phyloP scores from a whole-genome alignment of 108 stramenopile genomes.

The Discostella stelligeroides region DNA sequence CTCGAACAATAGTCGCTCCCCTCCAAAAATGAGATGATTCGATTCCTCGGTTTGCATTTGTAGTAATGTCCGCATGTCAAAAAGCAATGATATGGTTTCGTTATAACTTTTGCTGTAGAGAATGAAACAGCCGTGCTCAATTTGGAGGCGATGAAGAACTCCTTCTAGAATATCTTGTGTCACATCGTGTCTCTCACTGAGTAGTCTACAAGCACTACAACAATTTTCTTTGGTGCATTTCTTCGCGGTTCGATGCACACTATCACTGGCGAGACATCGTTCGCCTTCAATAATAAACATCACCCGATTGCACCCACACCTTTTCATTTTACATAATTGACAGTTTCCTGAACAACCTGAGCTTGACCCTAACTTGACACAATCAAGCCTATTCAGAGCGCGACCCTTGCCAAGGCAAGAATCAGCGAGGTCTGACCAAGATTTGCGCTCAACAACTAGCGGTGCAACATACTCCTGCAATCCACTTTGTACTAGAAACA shows the following conservation, averaged over 20 bases:
- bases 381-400: constrained; percentile 50
- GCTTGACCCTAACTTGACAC: constrained; percentile 42
- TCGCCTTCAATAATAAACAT: constrained; percentile 65
- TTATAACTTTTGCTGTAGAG: constrained; percentile 56
- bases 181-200: constrained; percentile 45
- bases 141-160: constrained; percentile 45
- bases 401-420: constrained; percentile 46
- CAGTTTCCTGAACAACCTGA: constrained; percentile 43
- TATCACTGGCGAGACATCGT: constrained; percentile 43
- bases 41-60: constrained; percentile 16
- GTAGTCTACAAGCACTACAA: constrained; percentile 45
- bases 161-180: constrained; percentile 48
- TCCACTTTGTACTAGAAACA: constrained; percentile 42
- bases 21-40: not conserved
- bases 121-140: constrained; percentile 53
- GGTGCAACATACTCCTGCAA: constrained; percentile 40
- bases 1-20: constrained; percentile 21
- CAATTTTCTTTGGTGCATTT: constrained; percentile 36
- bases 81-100: constrained; percentile 51
- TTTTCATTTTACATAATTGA: constrained; percentile 59
- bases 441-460: constrained; percentile 56
- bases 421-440: constrained; percentile 64
- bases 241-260: constrained; percentile 15
- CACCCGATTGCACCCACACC: constrained; percentile 53
- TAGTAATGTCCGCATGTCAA: constrained; percentile 34